Percentiles rank a stretch among this genome's conserved stretches.
phyloP scores from a whole-genome alignment of 2,329 filamentous ascomycete genomes.

The Epichloe sibirici region DNA sequence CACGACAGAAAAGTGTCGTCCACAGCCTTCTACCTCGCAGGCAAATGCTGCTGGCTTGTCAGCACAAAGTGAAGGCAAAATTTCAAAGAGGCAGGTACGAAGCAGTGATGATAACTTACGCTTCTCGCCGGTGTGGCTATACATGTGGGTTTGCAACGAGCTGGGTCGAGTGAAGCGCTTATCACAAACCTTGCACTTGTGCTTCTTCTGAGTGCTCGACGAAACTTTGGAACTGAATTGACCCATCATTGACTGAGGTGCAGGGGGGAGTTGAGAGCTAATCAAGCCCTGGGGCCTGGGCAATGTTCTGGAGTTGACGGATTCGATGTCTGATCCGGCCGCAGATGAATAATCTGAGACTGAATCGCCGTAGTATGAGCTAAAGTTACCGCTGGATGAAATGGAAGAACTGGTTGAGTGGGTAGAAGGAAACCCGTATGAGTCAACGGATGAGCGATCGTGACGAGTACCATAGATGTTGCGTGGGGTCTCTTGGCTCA shows the following conservation, averaged over 20 bases:
- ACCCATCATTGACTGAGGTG: slow-evolving; percentile 95
- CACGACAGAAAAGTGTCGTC: slow-evolving; percentile 91
- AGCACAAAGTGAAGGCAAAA: neutral
- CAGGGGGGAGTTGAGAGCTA: slow-evolving; percentile 57
- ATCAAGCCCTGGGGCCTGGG: slow-evolving; percentile 59
- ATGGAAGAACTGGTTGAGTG: slow-evolving; percentile 85
- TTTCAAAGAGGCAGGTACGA: neutral
- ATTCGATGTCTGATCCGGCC: slow-evolving; percentile 74
- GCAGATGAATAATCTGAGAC: slow-evolving; percentile 83
- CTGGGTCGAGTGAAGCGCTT: slow-evolving; percentile 93
- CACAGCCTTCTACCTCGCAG: slow-evolving; percentile 89
- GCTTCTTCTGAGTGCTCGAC: slow-evolving; percentile 95
- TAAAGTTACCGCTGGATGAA: slow-evolving; percentile 70
- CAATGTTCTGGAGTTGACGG: slow-evolving; percentile 67
- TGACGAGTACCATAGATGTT: slow-evolving; percentile 70
- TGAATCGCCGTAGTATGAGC: slow-evolving; percentile 73
- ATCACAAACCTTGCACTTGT: slow-evolving; percentile 98
- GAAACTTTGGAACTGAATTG: slow-evolving; percentile 96
- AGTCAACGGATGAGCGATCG: slow-evolving; percentile 64
- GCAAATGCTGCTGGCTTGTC: slow-evolving; percentile 55
- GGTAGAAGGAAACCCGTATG: slow-evolving; percentile 79
- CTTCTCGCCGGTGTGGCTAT: slow-evolving; percentile 96
- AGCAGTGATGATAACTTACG: slow-evolving; percentile 52
- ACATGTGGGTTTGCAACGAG: slow-evolving; percentile 94
- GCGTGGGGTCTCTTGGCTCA: slow-evolving; percentile 88